A percentile compares a stretch with the other conserved stretches of the same genome.
Conservation (phyloP, 106 monocot species). For the Platanthera zijinensis region DNA sequence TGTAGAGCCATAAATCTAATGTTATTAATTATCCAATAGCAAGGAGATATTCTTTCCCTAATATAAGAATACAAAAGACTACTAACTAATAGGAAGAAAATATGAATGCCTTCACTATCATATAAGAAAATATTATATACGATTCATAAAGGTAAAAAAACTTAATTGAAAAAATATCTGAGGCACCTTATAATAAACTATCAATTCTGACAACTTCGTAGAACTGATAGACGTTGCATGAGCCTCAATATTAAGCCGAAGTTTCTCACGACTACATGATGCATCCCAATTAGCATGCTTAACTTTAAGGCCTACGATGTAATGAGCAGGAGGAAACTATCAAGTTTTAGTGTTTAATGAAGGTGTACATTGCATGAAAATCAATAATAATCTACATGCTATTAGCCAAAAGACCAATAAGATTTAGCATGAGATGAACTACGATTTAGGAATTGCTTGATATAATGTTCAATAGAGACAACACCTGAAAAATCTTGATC, state of each 20-base stretch:
- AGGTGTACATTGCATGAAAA: not conserved
- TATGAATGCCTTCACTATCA: not conserved
- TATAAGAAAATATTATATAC: no score
- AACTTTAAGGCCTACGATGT: constrained; percentile 25
- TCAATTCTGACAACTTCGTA: constrained; percentile 35
- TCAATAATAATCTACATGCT: not conserved
- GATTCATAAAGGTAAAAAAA: no score
- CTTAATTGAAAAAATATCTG: not conserved
- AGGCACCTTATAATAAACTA: constrained; percentile 35
- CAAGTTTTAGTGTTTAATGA: not conserved
- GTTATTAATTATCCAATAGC: not conserved
- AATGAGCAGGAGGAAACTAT: constrained; percentile 4
- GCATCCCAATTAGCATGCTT: constrained; percentile 43
- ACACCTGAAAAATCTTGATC: constrained; percentile 50
- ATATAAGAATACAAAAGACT: no score
- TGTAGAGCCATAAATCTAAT: constrained; percentile 9
- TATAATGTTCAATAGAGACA: not conserved
- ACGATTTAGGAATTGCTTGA: not conserved
- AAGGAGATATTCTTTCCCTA: not conserved
- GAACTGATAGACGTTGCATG: constrained; percentile 26
- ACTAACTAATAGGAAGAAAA: not conserved
- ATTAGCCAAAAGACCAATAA: not conserved
- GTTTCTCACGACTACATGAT: constrained; percentile 38
- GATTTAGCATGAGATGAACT: not conserved
- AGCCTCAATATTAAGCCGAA: constrained; percentile 45